Base-by-base conservation (phyloP, 2,329 filamentous ascomycete species). In the Alternaria burnsii region DNA sequence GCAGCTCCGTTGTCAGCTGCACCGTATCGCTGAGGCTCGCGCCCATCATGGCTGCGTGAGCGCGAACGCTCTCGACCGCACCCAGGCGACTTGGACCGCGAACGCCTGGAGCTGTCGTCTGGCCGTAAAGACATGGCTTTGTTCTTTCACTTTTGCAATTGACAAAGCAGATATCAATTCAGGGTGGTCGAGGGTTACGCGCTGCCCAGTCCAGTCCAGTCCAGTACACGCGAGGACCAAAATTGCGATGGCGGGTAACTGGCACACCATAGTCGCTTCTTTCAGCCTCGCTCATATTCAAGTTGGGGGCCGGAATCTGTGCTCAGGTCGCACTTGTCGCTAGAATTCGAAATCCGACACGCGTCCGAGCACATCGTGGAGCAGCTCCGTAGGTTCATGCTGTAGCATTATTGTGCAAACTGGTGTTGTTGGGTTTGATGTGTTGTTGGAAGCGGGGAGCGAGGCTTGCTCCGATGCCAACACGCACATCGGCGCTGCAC, bases 41-140 rank as follows among this genome's bases (percentile, higher is more conserved):
- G 71, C 24, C 74, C 77, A 55, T 79, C 77, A 55, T 79, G 68
- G 67, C 78, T 80, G 55, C 76, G 72, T 63, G 78, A 80, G 55
- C 76, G 73, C 14, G 80, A 81, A 47, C 81, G 71, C 47, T 74
- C 69, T 51, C 71, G 71, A 55, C 76, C 64, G 18, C 77, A 70
- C 24, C 75, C 76, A 28, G 76, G 77, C 41, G 81, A 83, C 62
- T 81, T 81, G 51, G 79, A 81, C 40, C 81, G 75, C 52, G 76
- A 77, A 8, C 81, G 78, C 50, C 77, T 67, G 38, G 76, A 76
- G 46, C 77, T 65, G 63, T 81, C 77, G 69, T 82, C 80, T 5
- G 78, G 74, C 48, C 78, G 77, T 51, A 83, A 73, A 44, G 75
- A 81, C 78, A 80, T 80, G 48, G 65, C 51, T n/a, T 32, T 44